A percentile compares a stretch with the other conserved stretches of the same genome.
Evolutionary conservation across 345 rosid genomes (phyloP).

Genomic region (Schrenkiella parvula): DNA sequence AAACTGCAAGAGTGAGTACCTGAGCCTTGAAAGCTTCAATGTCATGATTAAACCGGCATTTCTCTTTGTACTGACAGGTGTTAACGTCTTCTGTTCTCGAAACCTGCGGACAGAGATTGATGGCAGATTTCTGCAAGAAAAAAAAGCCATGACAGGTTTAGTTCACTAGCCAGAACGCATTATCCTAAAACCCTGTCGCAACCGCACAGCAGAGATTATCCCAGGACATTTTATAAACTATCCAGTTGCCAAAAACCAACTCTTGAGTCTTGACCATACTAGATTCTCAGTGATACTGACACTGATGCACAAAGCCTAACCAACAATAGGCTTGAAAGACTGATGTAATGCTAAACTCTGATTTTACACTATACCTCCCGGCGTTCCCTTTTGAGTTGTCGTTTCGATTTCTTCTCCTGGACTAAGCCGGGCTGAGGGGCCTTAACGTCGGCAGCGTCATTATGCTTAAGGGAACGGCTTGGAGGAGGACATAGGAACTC

Average conservation of each 20-base stretch:
- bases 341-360: not conserved
- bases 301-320: no score
- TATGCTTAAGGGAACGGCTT: constrained; percentile 36
- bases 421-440: constrained; percentile 36
- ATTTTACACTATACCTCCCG: constrained; percentile 41
- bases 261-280: no score
- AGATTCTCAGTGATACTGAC: no score
- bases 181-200: not conserved
- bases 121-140: constrained; percentile 45
- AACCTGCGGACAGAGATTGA: constrained; percentile 61
- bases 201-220: not conserved
- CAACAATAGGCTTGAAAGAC: not conserved
- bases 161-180: not conserved
- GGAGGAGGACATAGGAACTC: constrained; percentile 76
- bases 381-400: constrained; percentile 93
- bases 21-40: constrained; percentile 65
- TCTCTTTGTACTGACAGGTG: constrained; percentile 60
- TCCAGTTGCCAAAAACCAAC: not conserved
- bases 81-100: constrained; percentile 60
- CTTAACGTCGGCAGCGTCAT: constrained; percentile 29
- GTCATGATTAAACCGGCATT: constrained; percentile 85
- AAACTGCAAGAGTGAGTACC: constrained; percentile 36
- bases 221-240: not conserved
- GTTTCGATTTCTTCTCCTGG: constrained; percentile 85
- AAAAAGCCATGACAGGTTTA: not conserved